Base-by-base conservation (phyloP, 2,329 filamentous ascomycete genomes). In the Colletotrichum sp. region DNA sequence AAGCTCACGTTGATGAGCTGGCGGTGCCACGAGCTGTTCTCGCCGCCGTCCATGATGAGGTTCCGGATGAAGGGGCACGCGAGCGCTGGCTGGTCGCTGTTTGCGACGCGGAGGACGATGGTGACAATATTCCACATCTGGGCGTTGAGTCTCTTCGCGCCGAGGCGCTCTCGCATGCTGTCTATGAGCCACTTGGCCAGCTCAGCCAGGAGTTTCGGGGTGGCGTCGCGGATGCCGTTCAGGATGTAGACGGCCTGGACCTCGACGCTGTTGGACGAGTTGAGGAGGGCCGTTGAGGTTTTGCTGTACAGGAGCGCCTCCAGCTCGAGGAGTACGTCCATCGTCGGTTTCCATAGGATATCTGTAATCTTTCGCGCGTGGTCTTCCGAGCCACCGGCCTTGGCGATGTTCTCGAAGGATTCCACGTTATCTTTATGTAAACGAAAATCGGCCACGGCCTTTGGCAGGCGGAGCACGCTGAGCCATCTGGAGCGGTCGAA, bases 11-110 rank as follows among this genome's bases (percentile, higher is more conserved):
- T 81, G 34, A 85, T 75, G 3, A 85, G 71, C 28, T 80, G 77
- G 0, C 82, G 79, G 64, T 84, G 82, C 82, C 81, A 85, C 2
- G 82, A 80, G 55, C 81, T 84, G 52, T 68, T 68, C 26, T 81
- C 78, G 7, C 81, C 79, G 4, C 78, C 73, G 5, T 84, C 75
- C 16, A 84, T 56, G 4, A 84, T 74, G 12, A 84, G 56, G 18
- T 82, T 72, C 4, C 77, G 79, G 5, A 85, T 79, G 3, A 84
- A 80, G 0, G 81, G 78, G 7, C 78, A 80, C 0, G 84, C 84
- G 3, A 80, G 65, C 2, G 73, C 71, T 0, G 84, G 84, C 24
- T 79, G 78, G 18, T 85, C 82, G 28, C 82, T 80, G 2, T 52
- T 62, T 2, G 81, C 74, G 7, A 85, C 48, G 1, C 69, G 48